Evolutionary conservation across 495 filamentous ascomycete species (phyloP), one percentile per base, ranked within the genome.

Genomic region (Penicillium canescens): DNA sequence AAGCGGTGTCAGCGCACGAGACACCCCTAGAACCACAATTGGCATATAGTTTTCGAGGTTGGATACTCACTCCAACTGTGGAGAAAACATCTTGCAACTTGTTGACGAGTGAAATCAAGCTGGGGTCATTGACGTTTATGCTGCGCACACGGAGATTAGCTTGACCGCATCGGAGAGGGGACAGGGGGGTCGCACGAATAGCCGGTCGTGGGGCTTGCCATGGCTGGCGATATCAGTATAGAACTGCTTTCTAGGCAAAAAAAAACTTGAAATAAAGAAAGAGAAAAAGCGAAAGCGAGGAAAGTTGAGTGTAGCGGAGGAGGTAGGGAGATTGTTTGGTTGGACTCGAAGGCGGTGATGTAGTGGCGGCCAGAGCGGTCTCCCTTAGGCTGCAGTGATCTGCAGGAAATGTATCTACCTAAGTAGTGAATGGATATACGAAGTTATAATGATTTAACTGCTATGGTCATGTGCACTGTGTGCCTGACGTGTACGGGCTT

Each of bases 31-130:
- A 40, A 52, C 48, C 42, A 62, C 21, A 46, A 50, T 56, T 33
- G 42, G 31, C 31, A 34, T 21, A 51, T n/a, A 37, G 33, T 12
- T 1, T 36, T 13, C n/a, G 23, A 39, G 8, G 1, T 24, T 18
- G 20, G 23, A 50, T 57, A 86, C 88, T 79, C 80, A 99, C 94
- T 45, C 95, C 95, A 56, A 99, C 95, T 35, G 94, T 98, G 40
- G 94, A 86, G 69, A 99, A 99, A 55, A 98, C 95, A 92, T 99
- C 94, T 69, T 99, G 94, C 24, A 99, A 85, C 78, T 96, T 96
- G 80, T 99, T 99, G 63, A 99, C 94, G 57, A 98, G 86, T 62
- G 94, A 97, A 70, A 91, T 91, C 63, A 91, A 79, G 57, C 81
- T 81, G 20, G 87, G 87, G 63, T 91, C 87, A 66, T 91, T 91